Percentiles rank a stretch among this genome's conserved stretches.
Conservation (phyloP, 129 eudicot genomes). For the Erigeron canadensis region DNA sequence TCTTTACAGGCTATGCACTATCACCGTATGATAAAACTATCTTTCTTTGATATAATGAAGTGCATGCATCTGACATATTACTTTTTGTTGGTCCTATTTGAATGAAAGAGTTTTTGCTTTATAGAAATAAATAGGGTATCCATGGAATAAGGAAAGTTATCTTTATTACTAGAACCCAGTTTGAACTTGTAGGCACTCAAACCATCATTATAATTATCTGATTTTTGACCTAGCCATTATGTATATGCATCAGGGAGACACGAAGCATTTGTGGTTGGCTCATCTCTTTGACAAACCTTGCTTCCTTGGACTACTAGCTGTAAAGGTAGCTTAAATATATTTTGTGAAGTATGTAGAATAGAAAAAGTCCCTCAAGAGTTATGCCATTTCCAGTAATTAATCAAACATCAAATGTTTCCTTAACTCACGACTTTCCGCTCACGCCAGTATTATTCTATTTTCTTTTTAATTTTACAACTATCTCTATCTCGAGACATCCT, state of each 20-base stretch:
- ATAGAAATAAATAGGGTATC: neutral
- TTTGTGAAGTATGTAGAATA: neutral
- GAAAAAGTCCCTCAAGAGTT: neutral
- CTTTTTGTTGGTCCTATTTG: neutral
- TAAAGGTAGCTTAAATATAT: slow-evolving; percentile 50
- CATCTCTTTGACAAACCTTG: slow-evolving; percentile 94
- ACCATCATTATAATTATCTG: neutral
- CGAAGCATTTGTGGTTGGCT: slow-evolving; percentile 74
- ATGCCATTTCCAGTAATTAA: neutral
- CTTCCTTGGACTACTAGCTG: slow-evolving; percentile 79
- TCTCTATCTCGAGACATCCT: neutral
- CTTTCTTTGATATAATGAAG: neutral
- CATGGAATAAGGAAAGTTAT: neutral
- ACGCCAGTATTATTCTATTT: neutral
- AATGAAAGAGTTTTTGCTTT: too few species aligned
- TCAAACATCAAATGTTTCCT: neutral
- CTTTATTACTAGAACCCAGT: neutral
- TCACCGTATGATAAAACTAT: slow-evolving; percentile 50
- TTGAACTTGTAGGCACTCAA: neutral
- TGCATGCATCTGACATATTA: neutral
- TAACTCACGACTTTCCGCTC: neutral
- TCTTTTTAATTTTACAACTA: neutral
- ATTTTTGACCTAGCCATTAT: neutral
- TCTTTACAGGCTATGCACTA: slow-evolving; percentile 60
- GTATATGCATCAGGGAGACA: slow-evolving; percentile 49